Base-by-base conservation (phyloP, 176 grass and related monocot species). In the Musa troglodytarum region DNA sequence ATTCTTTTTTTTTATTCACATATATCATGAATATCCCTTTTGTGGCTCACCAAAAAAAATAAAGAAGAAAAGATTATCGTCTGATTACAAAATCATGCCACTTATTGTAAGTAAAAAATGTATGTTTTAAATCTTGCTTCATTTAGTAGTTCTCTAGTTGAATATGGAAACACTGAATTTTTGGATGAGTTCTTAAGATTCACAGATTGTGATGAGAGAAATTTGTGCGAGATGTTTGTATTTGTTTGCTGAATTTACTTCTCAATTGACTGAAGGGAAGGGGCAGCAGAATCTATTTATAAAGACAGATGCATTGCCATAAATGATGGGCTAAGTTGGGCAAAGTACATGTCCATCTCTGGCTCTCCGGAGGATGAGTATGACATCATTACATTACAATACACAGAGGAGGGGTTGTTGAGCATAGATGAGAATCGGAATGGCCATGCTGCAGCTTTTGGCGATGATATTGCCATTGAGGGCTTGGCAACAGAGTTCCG, bases 321-420 rank as follows among this genome's bases (percentile, higher is more conserved):
- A 34, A 77, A 89, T 72, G 54, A 93, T 17, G 90, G 94, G 23
- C 83, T 77, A 51, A 88, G 88, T 80, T 98, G 94, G 94, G 84
- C 84, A 57, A 98, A 98, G 74, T 98, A 98, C 51, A 98, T 98
- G 94, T 88, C 86, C 22, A 89, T 93, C 76, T 98, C 94, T 54
- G 94, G 94, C 59, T 98, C 88, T 2, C 52, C 65, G 9, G 90
- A 91, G 69, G 94, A 93, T 52, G 90, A 98, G 70, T 87, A 93
- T 1, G 88, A 93, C 69, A 98, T 98, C 62, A 93, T 98, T 86
- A 93, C 90, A 52, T 52, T 98, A 50, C 94, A 98, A 68, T 98
- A 98, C 75, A 98, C 94, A 53, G 94, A 98, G 59, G 94, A 93
- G 75, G 94, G 94, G 26, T 83, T 98, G 57, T 77, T 98, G 53